Base-by-base conservation (phyloP, 768 basidiomycete species). In the Tulasnella sp. region DNA sequence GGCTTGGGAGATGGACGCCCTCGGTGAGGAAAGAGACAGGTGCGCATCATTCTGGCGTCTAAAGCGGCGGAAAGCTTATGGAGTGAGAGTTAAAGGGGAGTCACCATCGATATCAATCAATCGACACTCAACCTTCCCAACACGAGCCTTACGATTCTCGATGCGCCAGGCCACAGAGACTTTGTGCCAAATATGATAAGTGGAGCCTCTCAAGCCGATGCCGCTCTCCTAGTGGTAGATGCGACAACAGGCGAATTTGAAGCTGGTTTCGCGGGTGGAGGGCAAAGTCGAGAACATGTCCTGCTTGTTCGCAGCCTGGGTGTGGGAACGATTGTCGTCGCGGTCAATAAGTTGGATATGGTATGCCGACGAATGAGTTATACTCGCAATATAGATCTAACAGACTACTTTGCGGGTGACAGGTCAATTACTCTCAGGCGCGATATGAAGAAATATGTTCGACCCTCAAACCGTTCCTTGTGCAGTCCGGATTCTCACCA, bases 121-220 rank as follows among this genome's bases (percentile, higher is more conserved):
- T 92, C 96, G 82, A 90, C 91, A 67, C 86, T 95, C 79, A 83
- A 88, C 6, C 98, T 96, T 0, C 85, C 90, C 0, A 88, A 91
- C 80, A 88, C 93, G 73, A 88, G 90, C 80, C 91, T 99, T 80
- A 98, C 95, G 1, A 89, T 99, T n/a, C 89, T 99, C 40, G 98
- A 99, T 82, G 97, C 97, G 0, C 98, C 98, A 0, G 98, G 98
- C 0, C 98, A 99, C 84, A 92, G 91, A 80, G 98, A 99, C 82
- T 99, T 99, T 81, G 93, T 99, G 80, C 98, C 98, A 0, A 99
- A 99, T 83, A 99, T 99, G 97, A 99, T 99, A 74, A 98, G 96
- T 0, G 98, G 98, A 0, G 97, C 98, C 9, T 91, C 96, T 2
- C 98, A 98, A 84, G 98, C 97, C 0, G 98, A 99, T 81, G 94